Base-by-base conservation (phyloP, 192 early-diverging fungal genomes). In the Podila epigama region DNA sequence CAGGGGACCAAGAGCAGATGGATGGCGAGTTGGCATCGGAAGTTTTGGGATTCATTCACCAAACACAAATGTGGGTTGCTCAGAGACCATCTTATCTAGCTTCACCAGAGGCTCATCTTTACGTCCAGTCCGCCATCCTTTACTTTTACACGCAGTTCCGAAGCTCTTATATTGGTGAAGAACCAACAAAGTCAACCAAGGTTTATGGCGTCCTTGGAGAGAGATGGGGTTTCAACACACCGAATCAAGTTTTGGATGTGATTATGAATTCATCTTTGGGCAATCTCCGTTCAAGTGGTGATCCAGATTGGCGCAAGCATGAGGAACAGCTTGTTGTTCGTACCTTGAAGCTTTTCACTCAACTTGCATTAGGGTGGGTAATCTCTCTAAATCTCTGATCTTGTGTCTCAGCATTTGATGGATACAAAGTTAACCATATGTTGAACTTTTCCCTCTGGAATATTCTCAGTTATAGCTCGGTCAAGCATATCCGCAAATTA, bases 111-210 rank as follows among this genome's bases (percentile, higher is more conserved):
- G 69, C 81, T n/a, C 83, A 85, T 68, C 86, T 89, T 58, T 84
- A 88, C 42, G 81, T 97, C 2, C 93, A 95, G 69, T 82, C 89
- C 41, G 89, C 94, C 11, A 88, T 96, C 60, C 58, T 95, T n/a
- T 91, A 90, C 68, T 88, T 96, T 58, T 93, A 92, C 70, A 84
- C 83, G 7, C 81, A 85, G 51, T 96, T 96, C 75, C 83, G 91
- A 12, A 90, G 92, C 53, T 88, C 88, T 20, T 96, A 96, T 67
- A 86, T 96, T 31, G 90, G 95, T 58, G 92, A 95, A 65, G 83
- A 84, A 29, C 68, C 84, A 25, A 79, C 84, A 50, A 83, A 84
- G 50, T 84, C 80, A 8, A 79, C 87, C 0, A 82, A 94, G 62
- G 88, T 94, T 9, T 96, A 91, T 58, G 75, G 80, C 0, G 70